Base-by-base conservation (phyloP, 495 filamentous ascomycete genomes). In the Darksidea phi region DNA sequence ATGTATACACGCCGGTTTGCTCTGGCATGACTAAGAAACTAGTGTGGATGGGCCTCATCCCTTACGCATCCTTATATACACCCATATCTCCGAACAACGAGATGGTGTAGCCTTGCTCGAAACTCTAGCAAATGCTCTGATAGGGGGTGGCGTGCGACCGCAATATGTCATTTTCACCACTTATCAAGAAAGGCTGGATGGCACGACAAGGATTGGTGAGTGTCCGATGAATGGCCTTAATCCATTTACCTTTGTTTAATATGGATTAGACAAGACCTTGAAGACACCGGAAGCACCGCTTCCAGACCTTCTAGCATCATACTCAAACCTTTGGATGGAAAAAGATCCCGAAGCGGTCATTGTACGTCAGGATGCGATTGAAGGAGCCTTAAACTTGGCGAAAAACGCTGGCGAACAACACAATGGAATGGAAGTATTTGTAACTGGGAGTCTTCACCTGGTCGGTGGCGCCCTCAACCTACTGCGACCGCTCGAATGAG, bases 381-480 rank as follows among this genome's bases (percentile, higher is more conserved):
- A 38, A 38, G 36, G 36, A 21, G 26, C 68, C 11, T 55, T 66
- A 5, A 74, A 75, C 46, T 50, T 69, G 15, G 46, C 60, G 1
- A 50, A 58, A 1, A 76, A 54, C 67, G 70, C 66, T 63, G 67
- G 71, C 37, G 54, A 52, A 18, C 25, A 67, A 43, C 21, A 61
- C 12, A 51, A 24, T 17, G 74, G 73, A 2, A 65, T 72, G 54
- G 72, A 83, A 34, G 77, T 76, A 0, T 67, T 87, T 20, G 77
- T 88, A 26, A 87, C 85, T 13, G 85, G 85, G 7, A 86, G 85
- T 63, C 72, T 86, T 23, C 79, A 86, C 67, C 71, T 87, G 18
- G 80, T 87, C 11, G 83, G 84, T 0, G 81, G 80, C 8, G 83
- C 83, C 17, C 71, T 87, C 60, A 66, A 68, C 25, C 26, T 75